Evolutionary conservation across 306 rosid genomes (phyloP), one percentile per base, ranked within the genome.

Genomic region (Acacia confusa): DNA sequence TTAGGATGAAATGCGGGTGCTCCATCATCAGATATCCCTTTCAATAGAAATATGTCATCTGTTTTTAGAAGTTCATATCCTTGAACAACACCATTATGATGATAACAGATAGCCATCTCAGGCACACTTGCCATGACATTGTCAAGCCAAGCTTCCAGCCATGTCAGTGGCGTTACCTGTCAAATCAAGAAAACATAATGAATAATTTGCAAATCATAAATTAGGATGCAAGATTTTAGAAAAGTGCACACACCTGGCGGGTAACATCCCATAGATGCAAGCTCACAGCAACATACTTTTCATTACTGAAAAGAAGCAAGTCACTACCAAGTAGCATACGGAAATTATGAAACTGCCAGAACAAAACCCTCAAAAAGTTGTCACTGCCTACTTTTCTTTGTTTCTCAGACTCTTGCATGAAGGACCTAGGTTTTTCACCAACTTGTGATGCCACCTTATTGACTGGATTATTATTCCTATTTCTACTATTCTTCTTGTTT

Each of bases 131-230:
- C 97, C 99, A 95, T 95, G 88, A 95, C 91, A 88, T 95, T 95
- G 86, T 95, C 99, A 73, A 95, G 97, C 99, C 99, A 95, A 76
- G 99, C 99, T 83, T 95, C 99, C 86, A 95, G 97, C 99, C 99
- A 95, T 66, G 92, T 92, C 85, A 92, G 85, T 70, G 99, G 94
- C 34, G 97, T 91, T 82, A 95, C 96, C 99, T 95, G 82, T 43
- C 68, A 85, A 81, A 81, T 52, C 38, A 61, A 48, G 72, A 55
- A 69, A 70, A 74, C 70, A 76, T 15, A 73, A 82, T 78, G 69
- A 82, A 82, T 78, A 72, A 70, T 74, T 72, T 34, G 48, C 52
- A 64, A 47, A 45, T 79, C 77, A 73, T 19, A 27, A 79, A 70
- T 9, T 76, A 66, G 38, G 48, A 66, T 36, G 55, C 66, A 55